Conservation (phyloP, 257 asterid species). For the Solanum microdontum region DNA sequence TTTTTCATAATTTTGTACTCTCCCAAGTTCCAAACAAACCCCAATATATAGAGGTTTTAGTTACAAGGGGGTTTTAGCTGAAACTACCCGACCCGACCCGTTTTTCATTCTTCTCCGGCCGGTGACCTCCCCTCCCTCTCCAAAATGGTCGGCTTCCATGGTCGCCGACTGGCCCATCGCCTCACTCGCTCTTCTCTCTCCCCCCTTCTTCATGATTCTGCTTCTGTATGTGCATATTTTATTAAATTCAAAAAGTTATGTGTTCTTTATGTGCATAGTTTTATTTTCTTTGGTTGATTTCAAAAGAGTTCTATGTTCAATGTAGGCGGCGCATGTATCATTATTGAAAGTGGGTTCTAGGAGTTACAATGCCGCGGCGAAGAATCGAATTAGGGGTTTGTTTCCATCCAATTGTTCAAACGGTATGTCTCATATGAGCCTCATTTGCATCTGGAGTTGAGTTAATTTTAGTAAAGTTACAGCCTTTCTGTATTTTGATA, state of each 20-base stretch:
- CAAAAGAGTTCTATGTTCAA: neutral
- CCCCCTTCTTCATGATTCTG: neutral
- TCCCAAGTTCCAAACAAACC: neutral
- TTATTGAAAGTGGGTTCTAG: neutral
- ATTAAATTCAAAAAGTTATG: neutral
- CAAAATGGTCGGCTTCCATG: neutral
- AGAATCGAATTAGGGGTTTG: too few relatives aligned
- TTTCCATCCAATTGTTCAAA: too few relatives aligned
- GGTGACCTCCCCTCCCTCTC: neutral
- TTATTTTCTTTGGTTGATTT: neutral
- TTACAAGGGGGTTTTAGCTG: neutral
- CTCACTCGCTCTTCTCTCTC: neutral
- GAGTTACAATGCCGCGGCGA: too few relatives aligned
- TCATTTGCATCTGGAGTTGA: too few relatives aligned
- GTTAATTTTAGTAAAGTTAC: too few relatives aligned
- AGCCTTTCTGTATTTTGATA: too few relatives aligned
- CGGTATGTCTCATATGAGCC: too few relatives aligned
- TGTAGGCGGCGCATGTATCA: neutral
- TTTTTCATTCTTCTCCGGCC: neutral
- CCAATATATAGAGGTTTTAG: neutral
- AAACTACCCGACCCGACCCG: neutral
- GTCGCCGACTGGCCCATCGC: neutral
- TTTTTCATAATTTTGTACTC: neutral
- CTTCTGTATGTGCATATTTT: neutral
- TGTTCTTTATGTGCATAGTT: neutral